These are phyloP conservation scores for Marvania coccoides DNA, from an alignment of 139 green algal genomes.

Conservation along the genomic window DNA sequence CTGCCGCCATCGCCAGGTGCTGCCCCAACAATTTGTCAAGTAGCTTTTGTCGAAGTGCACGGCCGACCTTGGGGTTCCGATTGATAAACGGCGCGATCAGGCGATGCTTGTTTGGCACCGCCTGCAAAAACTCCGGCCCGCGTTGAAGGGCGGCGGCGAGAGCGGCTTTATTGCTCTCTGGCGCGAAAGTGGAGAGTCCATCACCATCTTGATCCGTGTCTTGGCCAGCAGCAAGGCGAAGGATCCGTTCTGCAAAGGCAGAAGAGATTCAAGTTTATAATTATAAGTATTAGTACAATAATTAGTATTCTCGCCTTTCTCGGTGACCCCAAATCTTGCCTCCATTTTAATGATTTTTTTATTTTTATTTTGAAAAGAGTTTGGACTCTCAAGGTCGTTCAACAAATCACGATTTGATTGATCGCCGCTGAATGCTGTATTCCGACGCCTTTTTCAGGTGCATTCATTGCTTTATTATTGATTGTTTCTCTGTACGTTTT, in stretches of 20 bases:
- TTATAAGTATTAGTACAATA: background rate
- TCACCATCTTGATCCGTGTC: background rate
- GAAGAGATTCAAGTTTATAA: background rate
- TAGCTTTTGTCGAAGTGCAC: background rate
- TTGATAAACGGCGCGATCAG: constrained; percentile 7
- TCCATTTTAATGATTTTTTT: no score
- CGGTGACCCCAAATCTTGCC: background rate
- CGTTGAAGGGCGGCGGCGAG: background rate
- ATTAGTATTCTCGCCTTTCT: background rate
- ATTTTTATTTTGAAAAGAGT: background rate
- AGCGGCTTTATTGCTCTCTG: background rate
- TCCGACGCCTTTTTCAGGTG: no score
- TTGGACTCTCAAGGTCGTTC: no score
- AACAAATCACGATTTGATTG: no score
- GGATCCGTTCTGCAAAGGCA: background rate
- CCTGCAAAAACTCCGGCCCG: background rate
- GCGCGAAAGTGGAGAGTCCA: background rate
- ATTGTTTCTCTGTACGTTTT: no score
- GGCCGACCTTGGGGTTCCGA: background rate
- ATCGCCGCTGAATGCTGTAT: no score
- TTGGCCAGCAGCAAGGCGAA: background rate
- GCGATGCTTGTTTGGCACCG: background rate
- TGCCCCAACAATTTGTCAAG: background rate
- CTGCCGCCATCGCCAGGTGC: background rate
- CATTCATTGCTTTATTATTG: no score